Conservation (phyloP, 108 stramenopile species). For the Cyclotella atomus region DNA sequence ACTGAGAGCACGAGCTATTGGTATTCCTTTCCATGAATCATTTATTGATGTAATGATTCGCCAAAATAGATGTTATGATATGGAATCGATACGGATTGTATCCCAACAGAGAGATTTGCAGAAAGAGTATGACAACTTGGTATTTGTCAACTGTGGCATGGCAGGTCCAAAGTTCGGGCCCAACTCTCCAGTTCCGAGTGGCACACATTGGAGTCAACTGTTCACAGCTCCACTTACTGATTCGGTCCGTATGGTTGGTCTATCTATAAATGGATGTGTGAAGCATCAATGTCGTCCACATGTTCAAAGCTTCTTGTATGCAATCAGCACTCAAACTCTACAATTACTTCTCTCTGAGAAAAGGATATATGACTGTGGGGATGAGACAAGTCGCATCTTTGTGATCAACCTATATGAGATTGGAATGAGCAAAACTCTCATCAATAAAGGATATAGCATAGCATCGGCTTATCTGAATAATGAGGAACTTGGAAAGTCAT, state of each 20-base stretch:
- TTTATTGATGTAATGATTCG: slow-evolving; percentile 5
- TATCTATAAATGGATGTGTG: slow-evolving; percentile 13
- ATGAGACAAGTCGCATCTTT: neutral
- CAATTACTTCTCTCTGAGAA: neutral
- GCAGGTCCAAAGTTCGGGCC: slow-evolving; percentile 19
- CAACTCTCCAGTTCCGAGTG: neutral
- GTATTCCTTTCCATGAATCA: neutral
- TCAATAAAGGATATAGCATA: slow-evolving; percentile 10
- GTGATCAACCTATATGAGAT: slow-evolving; percentile 22
- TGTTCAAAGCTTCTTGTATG: slow-evolving; percentile 27
- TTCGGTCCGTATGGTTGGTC: slow-evolving; percentile 27
- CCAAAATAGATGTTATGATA: slow-evolving; percentile 22
- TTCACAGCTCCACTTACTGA: slow-evolving; percentile 14
- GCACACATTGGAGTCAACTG: slow-evolving; percentile 11
- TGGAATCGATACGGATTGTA: slow-evolving; percentile 22
- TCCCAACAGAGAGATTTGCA: slow-evolving; percentile 7
- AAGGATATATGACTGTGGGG: slow-evolving; percentile 19
- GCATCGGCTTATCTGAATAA: neutral
- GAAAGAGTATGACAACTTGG: slow-evolving; percentile 30
- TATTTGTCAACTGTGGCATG: slow-evolving; percentile 39
- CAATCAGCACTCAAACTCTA: slow-evolving; percentile 9
- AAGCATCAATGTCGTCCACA: slow-evolving; percentile 19
- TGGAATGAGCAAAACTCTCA: slow-evolving; percentile 18
- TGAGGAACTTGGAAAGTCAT: neutral
- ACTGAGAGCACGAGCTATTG: too few relatives aligned